A percentile compares a stretch with the other conserved stretches of the same genome.
Conservation (phyloP, 2,329 filamentous ascomycete genomes). For the Arachnomyces sp. region DNA sequence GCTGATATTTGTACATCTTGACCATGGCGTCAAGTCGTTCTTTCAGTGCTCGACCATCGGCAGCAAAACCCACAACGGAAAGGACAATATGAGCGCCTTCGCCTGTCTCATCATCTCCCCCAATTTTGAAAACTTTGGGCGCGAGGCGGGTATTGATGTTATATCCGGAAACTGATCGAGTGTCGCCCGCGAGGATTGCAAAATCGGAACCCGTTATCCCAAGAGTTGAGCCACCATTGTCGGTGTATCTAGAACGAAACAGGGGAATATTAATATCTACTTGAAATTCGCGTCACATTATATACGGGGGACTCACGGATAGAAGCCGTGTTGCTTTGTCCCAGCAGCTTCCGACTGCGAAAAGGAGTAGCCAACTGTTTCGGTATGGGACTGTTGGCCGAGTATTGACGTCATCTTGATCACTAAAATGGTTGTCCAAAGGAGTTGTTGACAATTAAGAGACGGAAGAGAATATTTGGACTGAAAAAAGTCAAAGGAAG, state of each 20-base stretch:
- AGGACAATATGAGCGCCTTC: constrained; percentile 80
- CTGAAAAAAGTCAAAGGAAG: background rate
- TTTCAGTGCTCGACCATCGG: constrained; percentile 87
- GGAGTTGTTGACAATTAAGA: constrained; percentile 2
- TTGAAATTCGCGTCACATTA: constrained; percentile 6
- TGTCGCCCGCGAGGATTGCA: constrained; percentile 94
- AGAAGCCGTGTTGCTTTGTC: constrained; percentile 70
- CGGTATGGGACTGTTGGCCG: constrained; percentile 41
- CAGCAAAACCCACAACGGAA: constrained; percentile 91
- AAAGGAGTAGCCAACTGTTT: constrained; percentile 55
- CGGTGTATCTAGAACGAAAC: constrained; percentile 60
- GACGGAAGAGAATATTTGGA: constrained; percentile 3
- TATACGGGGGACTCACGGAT: constrained; percentile 59
- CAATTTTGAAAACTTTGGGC: constrained; percentile 96
- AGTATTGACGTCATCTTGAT: constrained; percentile 49
- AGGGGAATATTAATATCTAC: background rate
- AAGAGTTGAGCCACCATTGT: constrained; percentile 94
- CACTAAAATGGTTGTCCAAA: background rate
- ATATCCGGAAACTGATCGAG: constrained; percentile 89
- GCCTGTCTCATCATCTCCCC: constrained; percentile 79
- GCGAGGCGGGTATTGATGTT: constrained; percentile 96
- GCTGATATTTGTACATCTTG: constrained; percentile 98
- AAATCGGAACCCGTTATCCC: constrained; percentile 93
- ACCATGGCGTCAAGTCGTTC: constrained; percentile 89
- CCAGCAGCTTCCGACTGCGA: constrained; percentile 43